These are phyloP conservation scores for Pelargonium fulgidum DNA, from an alignment of 441 rosid genomes.

Conservation along the genomic window DNA sequence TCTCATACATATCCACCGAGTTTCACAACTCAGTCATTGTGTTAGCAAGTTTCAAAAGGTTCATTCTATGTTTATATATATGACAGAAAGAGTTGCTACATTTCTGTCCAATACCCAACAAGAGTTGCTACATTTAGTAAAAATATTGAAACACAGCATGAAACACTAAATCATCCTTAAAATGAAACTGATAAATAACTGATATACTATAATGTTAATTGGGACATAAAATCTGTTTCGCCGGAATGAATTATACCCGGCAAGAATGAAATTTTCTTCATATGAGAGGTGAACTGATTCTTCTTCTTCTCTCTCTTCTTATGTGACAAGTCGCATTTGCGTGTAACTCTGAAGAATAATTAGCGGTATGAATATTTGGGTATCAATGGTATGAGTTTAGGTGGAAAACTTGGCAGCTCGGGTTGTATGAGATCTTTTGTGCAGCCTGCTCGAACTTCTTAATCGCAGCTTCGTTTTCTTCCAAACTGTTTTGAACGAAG, in stretches of 20 bases:
- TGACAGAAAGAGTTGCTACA: too few relatives aligned
- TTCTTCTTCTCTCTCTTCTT: not conserved
- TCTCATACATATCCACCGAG: too few relatives aligned
- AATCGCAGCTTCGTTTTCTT: conserved; percentile 42
- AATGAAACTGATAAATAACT: not conserved
- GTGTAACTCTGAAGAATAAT: not conserved
- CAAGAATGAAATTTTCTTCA: not conserved
- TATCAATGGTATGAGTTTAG: conserved; percentile 31
- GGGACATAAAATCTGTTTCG: not conserved
- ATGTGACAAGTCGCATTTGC: not conserved
- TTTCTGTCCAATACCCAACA: too few relatives aligned
- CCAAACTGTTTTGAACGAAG: conserved; percentile 43
- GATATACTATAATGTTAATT: not conserved
- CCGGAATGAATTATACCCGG: not conserved
- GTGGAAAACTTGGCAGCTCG: conserved; percentile 56
- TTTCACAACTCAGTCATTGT: too few relatives aligned
- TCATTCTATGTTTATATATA: too few relatives aligned
- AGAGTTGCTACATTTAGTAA: not conserved
- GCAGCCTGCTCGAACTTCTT: conserved; percentile 53
- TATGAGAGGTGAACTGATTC: not conserved
- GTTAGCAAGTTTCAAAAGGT: too few relatives aligned
- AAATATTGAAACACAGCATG: not conserved
- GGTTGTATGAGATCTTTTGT: conserved; percentile 26
- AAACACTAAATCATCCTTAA: not conserved
- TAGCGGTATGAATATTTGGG: not conserved